Percentiles rank a stretch among this genome's conserved stretches.
phyloP scores from a whole-genome alignment of 495 filamentous ascomycete species.

The Aspergillus steynii region DNA sequence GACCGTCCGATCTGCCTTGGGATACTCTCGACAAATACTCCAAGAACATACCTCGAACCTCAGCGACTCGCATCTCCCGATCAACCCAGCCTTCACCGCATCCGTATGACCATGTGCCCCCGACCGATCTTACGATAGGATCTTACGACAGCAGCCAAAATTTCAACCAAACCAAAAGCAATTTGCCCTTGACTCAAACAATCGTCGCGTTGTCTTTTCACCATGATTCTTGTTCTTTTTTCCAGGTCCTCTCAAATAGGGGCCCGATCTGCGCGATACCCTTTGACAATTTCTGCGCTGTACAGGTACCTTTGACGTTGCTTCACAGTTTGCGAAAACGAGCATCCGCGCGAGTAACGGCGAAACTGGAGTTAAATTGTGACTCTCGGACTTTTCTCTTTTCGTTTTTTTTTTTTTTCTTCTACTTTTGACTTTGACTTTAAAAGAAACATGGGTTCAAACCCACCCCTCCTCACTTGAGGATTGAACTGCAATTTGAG shows the following conservation, averaged over 20 bases:
- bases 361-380: constrained; percentile 19
- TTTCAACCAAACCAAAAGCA: neutral
- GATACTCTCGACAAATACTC: constrained; percentile 16
- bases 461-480: constrained; percentile 2
- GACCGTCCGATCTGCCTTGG: constrained; percentile 18
- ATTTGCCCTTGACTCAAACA: neutral
- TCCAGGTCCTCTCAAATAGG: constrained; percentile 3
- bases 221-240: neutral
- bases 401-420: constrained; percentile 5
- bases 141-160: constrained; percentile 3
- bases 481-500: neutral
- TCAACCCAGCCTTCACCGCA: constrained; percentile 35
- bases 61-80: constrained; percentile 35
- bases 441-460: constrained; percentile 13
- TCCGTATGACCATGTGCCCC: constrained; percentile 17
- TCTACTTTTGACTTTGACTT: constrained; percentile 1
- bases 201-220: neutral
- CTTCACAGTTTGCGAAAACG: constrained; percentile 5
- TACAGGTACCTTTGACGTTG: constrained; percentile 12
- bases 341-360: constrained; percentile 13
- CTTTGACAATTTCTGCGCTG: constrained; percentile 13
- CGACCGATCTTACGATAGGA: neutral
- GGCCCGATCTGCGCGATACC: constrained; percentile 16
- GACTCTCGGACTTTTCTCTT: constrained; percentile 6
- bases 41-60: constrained; percentile 22